Conservation (phyloP, 495 filamentous ascomycete species). For the Hypomontagnella monticulosa region DNA sequence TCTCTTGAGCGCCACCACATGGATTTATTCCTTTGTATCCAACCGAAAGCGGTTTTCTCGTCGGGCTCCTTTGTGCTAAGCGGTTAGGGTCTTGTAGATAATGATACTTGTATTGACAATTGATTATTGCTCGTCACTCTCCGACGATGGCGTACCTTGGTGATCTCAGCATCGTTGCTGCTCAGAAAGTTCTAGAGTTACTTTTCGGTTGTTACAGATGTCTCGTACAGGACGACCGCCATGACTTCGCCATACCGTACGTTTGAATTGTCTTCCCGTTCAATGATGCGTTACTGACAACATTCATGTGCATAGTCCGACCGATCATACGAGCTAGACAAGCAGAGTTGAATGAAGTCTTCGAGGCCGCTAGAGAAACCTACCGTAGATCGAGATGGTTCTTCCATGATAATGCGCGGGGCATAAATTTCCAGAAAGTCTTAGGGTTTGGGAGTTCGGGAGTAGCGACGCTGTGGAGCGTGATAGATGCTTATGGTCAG, state of each 20-base stretch:
- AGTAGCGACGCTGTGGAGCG: conserved; percentile 19
- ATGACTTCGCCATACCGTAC: conserved; percentile 16
- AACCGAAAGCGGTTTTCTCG: conserved; percentile 14
- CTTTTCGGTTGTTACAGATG: neutral
- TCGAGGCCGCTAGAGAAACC: conserved; percentile 5
- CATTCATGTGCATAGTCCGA: conserved; percentile 13
- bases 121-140: neutral
- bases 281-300: neutral
- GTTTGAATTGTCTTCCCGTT: neutral
- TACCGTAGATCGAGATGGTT: neutral
- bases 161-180: neutral
- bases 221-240: neutral
- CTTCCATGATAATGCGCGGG: conserved; percentile 2
- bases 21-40: conserved; percentile 19
- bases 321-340: conserved; percentile 6
- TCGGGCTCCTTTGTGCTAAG: neutral
- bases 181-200: neutral
- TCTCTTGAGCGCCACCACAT: neutral
- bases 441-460: conserved; percentile 29
- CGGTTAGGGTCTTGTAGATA: neutral
- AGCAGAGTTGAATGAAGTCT: neutral
- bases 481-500: neutral
- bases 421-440: conserved; percentile 13
- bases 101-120: conserved; percentile 2
- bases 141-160: neutral